Evolutionary conservation across 805 yeast species (phyloP).

Genomic region (Starmerella powellii): DNA sequence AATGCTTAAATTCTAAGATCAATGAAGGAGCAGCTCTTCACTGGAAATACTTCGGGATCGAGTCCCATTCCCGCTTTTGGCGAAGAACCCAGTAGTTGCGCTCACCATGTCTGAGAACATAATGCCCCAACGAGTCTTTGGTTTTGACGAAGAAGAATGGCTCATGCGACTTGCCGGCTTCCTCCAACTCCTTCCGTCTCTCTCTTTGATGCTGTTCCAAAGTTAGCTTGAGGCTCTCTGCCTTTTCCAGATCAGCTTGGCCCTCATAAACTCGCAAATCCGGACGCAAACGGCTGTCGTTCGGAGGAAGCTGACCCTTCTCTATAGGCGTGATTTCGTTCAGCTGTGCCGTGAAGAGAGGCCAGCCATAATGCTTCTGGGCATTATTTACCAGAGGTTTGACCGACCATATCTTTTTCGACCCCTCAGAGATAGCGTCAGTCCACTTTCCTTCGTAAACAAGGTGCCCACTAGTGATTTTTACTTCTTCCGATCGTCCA

Average conservation of each 20-base stretch:
- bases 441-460: slow-evolving; percentile 70
- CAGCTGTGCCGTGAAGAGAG: slow-evolving; percentile 66
- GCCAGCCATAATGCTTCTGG: slow-evolving; percentile 68
- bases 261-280: slow-evolving; percentile 62
- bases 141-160: slow-evolving; percentile 54
- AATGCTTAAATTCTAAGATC: too few relatives aligned
- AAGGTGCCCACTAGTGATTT: slow-evolving; percentile 23
- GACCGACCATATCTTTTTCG: slow-evolving; percentile 51
- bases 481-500: slow-evolving; percentile 61
- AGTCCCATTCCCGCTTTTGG: slow-evolving; percentile 25
- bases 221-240: slow-evolving; percentile 55
- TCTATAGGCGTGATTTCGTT: slow-evolving; percentile 71
- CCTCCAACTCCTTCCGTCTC: slow-evolving; percentile 51
- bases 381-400: slow-evolving; percentile 51
- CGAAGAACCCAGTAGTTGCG: slow-evolving; percentile 68
- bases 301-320: slow-evolving; percentile 52
- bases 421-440: slow-evolving; percentile 26
- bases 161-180: slow-evolving; percentile 33
- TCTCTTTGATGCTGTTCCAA: slow-evolving; percentile 73
- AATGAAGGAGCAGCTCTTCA: not conserved
- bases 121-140: slow-evolving; percentile 27
- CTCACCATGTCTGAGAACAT: slow-evolving; percentile 39
- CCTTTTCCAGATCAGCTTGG: slow-evolving; percentile 51
- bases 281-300: slow-evolving; percentile 84
- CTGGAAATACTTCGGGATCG: slow-evolving; percentile 17